A percentile compares a stretch with the other conserved stretches of the same genome.
These are phyloP conservation scores for Neurospora sp. DNA, from an alignment of 495 filamentous ascomycete genomes.

Conservation along the genomic window DNA sequence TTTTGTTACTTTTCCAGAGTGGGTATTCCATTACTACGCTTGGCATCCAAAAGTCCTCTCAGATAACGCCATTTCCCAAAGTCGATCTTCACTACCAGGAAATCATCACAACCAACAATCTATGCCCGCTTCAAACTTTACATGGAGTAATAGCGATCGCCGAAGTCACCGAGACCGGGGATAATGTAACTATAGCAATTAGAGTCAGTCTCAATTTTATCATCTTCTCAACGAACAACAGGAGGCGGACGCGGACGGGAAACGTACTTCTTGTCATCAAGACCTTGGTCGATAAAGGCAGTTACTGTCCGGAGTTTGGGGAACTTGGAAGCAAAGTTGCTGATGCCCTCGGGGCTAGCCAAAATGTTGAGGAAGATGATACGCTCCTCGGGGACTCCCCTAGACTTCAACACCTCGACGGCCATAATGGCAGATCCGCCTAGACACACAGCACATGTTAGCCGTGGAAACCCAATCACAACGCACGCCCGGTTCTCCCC, in stretches of 20 bases:
- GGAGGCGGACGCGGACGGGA: not conserved
- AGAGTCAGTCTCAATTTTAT: slow-evolving; percentile 1
- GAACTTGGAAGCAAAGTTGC: slow-evolving; percentile 80
- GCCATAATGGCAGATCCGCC: slow-evolving; percentile 95
- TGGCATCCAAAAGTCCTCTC: not conserved
- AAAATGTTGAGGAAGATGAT: slow-evolving; percentile 96
- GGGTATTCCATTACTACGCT: not conserved
- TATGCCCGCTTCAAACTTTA: slow-evolving; percentile 25
- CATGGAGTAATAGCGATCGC: slow-evolving; percentile 92
- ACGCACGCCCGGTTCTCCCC: not conserved
- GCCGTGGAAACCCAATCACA: not conserved
- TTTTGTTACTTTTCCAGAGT: not conserved
- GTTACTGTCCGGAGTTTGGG: slow-evolving; percentile 91
- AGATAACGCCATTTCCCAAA: not conserved
- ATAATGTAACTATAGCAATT: slow-evolving; percentile 70
- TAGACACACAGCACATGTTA: slow-evolving; percentile 22
- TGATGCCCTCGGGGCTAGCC: slow-evolving; percentile 85
- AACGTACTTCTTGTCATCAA: slow-evolving; percentile 92
- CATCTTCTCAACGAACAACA: slow-evolving; percentile 11
- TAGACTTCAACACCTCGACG: slow-evolving; percentile 77
- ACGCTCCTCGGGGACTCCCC: slow-evolving; percentile 86
- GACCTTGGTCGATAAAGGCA: slow-evolving; percentile 87
- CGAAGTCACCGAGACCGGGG: slow-evolving; percentile 92
- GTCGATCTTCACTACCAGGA: not conserved
- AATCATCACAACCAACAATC: not conserved